These are phyloP conservation scores for Ustilago esculenta DNA, from an alignment of 1,284 basidiomycete species.

Conservation along the genomic window DNA sequence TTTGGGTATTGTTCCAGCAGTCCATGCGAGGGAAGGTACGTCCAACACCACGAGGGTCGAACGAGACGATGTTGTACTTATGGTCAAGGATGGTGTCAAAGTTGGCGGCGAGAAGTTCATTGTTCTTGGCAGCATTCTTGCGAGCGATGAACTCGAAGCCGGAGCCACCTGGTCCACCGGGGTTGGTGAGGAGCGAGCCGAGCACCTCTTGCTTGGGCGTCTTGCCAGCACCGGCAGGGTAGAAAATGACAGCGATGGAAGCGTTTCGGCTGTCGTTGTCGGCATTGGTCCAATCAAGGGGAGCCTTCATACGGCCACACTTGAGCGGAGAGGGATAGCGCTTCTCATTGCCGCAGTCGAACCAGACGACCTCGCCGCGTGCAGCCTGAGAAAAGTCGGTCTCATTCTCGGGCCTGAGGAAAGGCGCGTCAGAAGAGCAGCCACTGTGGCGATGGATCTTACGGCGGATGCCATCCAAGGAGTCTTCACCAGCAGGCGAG, in stretches of 20 bases:
- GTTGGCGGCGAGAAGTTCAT: constrained; percentile 26
- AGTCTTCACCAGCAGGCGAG: constrained; percentile 14
- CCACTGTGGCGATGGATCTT: constrained; percentile 9
- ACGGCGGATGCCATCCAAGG: constrained; percentile 14
- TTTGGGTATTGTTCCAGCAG: constrained; percentile 43
- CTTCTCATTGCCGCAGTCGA: constrained; percentile 38
- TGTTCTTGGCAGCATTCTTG: constrained; percentile 25
- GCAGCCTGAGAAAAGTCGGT: constrained; percentile 41
- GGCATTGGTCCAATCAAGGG: constrained; percentile 49
- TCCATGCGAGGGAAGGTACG: constrained; percentile 45
- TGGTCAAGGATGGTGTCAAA: constrained; percentile 41
- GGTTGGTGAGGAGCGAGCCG: constrained; percentile 50
- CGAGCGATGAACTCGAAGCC: constrained; percentile 41
- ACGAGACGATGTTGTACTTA: constrained; percentile 52
- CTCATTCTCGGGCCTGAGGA: constrained; percentile 30
- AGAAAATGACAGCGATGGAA: constrained; percentile 48
- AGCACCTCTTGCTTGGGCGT: constrained; percentile 39
- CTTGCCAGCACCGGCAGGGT: constrained; percentile 47
- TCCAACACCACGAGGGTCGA: constrained; percentile 49
- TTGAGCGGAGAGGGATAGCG: constrained; percentile 38
- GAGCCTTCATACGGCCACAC: constrained; percentile 52
- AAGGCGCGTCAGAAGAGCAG: constrained; percentile 8
- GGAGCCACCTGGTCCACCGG: constrained; percentile 52
- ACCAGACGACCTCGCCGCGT: constrained; percentile 43
- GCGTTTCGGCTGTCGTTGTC: constrained; percentile 43